phyloP scores from a whole-genome alignment of 805 yeast species.

The Spathaspora boniae region DNA sequence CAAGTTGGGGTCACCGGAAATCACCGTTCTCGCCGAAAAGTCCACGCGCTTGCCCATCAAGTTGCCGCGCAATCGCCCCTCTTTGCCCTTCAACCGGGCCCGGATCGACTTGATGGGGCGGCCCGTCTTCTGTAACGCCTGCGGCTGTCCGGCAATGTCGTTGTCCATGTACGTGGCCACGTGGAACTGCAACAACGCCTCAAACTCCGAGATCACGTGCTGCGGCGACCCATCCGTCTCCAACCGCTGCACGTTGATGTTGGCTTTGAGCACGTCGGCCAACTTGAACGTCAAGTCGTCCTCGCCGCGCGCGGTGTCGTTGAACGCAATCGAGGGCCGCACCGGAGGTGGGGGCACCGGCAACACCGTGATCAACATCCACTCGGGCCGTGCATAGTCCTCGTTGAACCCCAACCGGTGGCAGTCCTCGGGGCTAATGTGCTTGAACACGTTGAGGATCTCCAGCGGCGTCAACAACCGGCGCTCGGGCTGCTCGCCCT shows the following conservation, averaged over 20 bases:
- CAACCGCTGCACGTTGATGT: slow-evolving; percentile 92
- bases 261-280: slow-evolving; percentile 95
- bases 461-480: slow-evolving; percentile 86
- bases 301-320: slow-evolving; percentile 97
- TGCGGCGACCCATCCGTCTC: slow-evolving; percentile 99
- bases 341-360: slow-evolving; percentile 99
- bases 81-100: slow-evolving; percentile 99
- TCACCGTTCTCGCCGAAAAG: slow-evolving; percentile 97
- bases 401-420: slow-evolving; percentile 82
- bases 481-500: slow-evolving; percentile 86
- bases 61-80: slow-evolving; percentile 97
- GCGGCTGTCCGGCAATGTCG: slow-evolving; percentile 99
- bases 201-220: slow-evolving; percentile 95
- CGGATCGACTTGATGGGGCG: slow-evolving; percentile 97
- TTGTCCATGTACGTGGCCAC: slow-evolving; percentile 99
- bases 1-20: slow-evolving; percentile 97
- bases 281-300: slow-evolving; percentile 97
- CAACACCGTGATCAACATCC: slow-evolving; percentile 95
- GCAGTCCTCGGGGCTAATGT: slow-evolving; percentile 83
- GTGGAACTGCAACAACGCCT: slow-evolving; percentile 90
- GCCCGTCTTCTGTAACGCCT: slow-evolving; percentile 97
- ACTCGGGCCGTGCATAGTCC: slow-evolving; percentile 97
- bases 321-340: slow-evolving; percentile 96
- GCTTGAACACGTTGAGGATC: slow-evolving; percentile 86
- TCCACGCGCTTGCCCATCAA: slow-evolving; percentile 99